Conservation (phyloP, 2,329 filamentous ascomycete species). For the Paraconiothyrium brasiliense region DNA sequence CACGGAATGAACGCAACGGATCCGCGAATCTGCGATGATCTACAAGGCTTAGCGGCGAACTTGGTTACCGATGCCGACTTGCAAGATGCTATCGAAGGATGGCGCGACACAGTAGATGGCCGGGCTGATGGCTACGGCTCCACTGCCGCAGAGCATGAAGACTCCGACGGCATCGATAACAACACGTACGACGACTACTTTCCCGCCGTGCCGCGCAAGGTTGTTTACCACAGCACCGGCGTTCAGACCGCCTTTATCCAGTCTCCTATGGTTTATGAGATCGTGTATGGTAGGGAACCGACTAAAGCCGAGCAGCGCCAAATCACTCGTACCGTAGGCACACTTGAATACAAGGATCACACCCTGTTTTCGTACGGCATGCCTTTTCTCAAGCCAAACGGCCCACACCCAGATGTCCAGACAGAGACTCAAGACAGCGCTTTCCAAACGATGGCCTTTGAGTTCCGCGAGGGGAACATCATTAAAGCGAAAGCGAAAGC, state of each 20-base stretch:
- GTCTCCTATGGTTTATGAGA: constrained; percentile 18
- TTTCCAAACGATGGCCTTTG: constrained; percentile 26
- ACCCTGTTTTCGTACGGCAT: constrained; percentile 17
- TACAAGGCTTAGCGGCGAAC: not conserved
- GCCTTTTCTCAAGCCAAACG: constrained; percentile 8
- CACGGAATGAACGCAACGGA: constrained; percentile 10
- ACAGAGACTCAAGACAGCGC: constrained; percentile 14
- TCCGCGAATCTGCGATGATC: not conserved
- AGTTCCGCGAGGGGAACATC: constrained; percentile 15
- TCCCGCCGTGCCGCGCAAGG: not conserved
- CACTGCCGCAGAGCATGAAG: not conserved
- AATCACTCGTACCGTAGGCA: constrained; percentile 24
- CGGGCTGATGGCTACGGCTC: not conserved
- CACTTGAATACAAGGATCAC: constrained; percentile 4
- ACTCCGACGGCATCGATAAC: constrained; percentile 8
- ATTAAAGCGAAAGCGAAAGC: constrained; percentile 27
- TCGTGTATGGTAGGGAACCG: constrained; percentile 25
- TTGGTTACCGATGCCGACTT: not conserved
- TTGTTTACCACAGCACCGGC: constrained; percentile 24
- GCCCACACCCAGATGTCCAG: not conserved
- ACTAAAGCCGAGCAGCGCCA: constrained; percentile 17
- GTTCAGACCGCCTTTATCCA: constrained; percentile 27
- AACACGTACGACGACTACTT: constrained; percentile 5
- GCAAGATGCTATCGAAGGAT: constrained; percentile 1
- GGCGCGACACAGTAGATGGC: constrained; percentile 7